Percentiles rank a stretch among this genome's conserved stretches.
phyloP scores from a whole-genome alignment of 31 red algal species.

The Endocladia muricata region DNA sequence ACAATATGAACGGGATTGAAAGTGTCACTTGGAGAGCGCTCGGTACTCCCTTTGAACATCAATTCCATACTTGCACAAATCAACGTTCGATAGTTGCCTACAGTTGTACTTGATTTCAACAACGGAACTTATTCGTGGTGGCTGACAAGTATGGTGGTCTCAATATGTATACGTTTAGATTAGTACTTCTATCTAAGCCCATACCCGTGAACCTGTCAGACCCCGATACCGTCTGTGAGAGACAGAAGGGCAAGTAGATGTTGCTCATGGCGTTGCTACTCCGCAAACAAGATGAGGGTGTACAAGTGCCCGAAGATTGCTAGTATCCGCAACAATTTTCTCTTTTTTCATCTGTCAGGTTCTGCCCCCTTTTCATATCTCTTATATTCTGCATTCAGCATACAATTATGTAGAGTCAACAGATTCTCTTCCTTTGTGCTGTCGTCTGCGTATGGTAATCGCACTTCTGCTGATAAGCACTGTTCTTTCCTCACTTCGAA shows the following conservation, averaged over 20 bases:
- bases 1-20: neutral
- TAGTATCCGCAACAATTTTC: neutral
- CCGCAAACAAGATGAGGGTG: neutral
- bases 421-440: neutral
- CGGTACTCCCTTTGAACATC: neutral
- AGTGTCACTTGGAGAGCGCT: constrained; percentile 10
- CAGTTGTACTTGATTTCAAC: constrained; percentile 12
- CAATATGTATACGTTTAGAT: constrained; percentile 5
- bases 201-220: constrained; percentile 7
- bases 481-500: too few species aligned
- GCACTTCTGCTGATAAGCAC: neutral
- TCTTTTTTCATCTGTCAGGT: neutral
- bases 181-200: constrained; percentile 10
- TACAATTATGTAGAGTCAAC: neutral
- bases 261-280: neutral
- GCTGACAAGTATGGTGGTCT: neutral
- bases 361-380: neutral
- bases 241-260: neutral
- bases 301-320: neutral
- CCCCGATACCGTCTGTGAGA: neutral
- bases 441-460: neutral
- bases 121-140: constrained; percentile 4
- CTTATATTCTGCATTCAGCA: neutral
- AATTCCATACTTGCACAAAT: neutral
- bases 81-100: neutral